Base-by-base conservation (phyloP, 1,284 basidiomycete species). In the Fistulina hepatica region DNA sequence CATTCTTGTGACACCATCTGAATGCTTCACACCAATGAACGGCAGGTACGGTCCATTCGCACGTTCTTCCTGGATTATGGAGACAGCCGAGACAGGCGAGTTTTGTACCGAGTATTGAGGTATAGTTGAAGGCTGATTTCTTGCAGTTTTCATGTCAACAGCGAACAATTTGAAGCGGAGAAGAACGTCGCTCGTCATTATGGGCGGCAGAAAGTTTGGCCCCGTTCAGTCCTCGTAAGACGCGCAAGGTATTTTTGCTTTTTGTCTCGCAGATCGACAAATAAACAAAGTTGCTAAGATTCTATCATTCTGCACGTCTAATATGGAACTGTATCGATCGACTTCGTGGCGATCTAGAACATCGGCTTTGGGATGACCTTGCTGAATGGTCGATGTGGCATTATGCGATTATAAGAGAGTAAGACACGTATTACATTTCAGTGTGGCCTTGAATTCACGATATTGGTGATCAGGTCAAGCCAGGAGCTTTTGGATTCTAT, bases 321-420 rank as follows among this genome's bases (percentile, higher is more conserved):
- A 64, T 68, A 12, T 81, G 79, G 79, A 82, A 81, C 47, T 73
- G 73, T 0, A 67, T 80, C 21, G 79, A 89, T 52, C 73, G 89
- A 30, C 63, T 65, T 40, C 71, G 89, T 31, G 77, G 81, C 1
- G 60, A 63, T 3, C 60, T 84, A 15, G 83, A 91, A 56, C 81
- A 93, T 52, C 58, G 61, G 25, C 66, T 94, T 11, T 82, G 94
- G 45, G 74, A 77, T 51, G 84, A 90, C 51, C 60, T 94, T 21
- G 71, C 83, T 7, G 79, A 90, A 48, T 89, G 91, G 71, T 81
- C 80, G 5, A 67, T 93, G 54, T 91, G 85, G 69, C 73, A 84
- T 41, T 93, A 90, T 58, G 73, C 84, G 8, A 51, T 57, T n/a
- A 54, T 65, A 31, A 48, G 78, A 52, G 67, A 76, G 76, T 81